Evolutionary conservation across 768 basidiomycete genomes (phyloP).

Genomic region (Suillus weaverae): DNA sequence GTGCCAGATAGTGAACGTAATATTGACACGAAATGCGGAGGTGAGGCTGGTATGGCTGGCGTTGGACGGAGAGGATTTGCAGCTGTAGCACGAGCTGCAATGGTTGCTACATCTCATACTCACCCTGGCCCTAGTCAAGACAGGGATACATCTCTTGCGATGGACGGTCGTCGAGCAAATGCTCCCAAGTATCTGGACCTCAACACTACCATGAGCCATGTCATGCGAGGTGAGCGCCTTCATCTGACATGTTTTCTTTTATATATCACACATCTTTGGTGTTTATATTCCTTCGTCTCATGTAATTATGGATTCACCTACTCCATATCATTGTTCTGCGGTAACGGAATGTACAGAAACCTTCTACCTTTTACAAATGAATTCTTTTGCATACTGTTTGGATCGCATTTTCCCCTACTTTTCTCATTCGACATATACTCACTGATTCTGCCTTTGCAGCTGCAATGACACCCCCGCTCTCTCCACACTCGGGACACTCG

Average conservation of each 20-base stretch:
- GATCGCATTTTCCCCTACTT: neutral
- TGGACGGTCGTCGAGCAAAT: slow-evolving; percentile 31
- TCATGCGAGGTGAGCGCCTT: slow-evolving; percentile 31
- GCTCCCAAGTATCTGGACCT: slow-evolving; percentile 49
- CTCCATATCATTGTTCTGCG: neutral
- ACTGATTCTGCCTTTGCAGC: slow-evolving; percentile 15
- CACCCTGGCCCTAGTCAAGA: neutral
- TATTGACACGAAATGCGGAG: slow-evolving; percentile 71
- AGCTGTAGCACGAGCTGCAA: slow-evolving; percentile 68
- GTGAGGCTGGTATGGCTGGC: slow-evolving; percentile 86
- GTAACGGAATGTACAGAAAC: too few relatives aligned
- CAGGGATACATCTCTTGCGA: slow-evolving; percentile 5
- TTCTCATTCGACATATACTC: neutral
- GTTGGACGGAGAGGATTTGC: slow-evolving; percentile 83
- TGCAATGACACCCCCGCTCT: slow-evolving; percentile 33
- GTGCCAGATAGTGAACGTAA: slow-evolving; percentile 27
- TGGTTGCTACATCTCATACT: slow-evolving; percentile 36
- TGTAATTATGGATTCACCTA: neutral
- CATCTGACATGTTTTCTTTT: slow-evolving; percentile 8
- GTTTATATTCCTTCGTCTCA: neutral
- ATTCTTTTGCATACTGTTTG: neutral
- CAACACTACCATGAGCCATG: slow-evolving; percentile 32
- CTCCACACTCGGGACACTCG: slow-evolving; percentile 33
- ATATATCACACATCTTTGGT: neutral
- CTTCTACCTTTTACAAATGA: neutral